Base-by-base conservation (phyloP, 495 filamentous ascomycete species). In the Aspergillus ellipticus region DNA sequence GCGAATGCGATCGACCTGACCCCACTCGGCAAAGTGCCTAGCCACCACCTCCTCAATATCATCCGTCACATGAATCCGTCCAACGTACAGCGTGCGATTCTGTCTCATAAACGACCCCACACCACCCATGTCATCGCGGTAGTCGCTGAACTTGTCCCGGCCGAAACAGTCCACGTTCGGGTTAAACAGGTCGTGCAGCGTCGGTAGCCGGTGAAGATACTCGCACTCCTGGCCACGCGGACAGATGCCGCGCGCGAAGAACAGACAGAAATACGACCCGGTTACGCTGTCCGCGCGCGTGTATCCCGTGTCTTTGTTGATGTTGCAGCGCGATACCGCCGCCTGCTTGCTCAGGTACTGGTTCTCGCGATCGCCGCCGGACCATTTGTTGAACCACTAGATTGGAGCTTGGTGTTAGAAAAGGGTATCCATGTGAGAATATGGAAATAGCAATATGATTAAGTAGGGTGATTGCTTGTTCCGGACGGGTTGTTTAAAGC, bases 21-120 rank as follows among this genome's bases (percentile, higher is more conserved):
- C 94, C 90, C 91, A 98, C 72, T 97, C 93, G 2, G 88, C 83
- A 59, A 97, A 96, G 69, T 97, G 92, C 10, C 94, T 79, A 28
- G 92, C 85, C 2, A 96, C 92, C n/a, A 97, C 82, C 70, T 98
- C 94, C 67, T 97, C 92, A 57, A 97, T 97, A 66, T 96, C 93
- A 70, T 97, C 93, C n/a, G 85, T 92, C 17, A 96, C 93, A 66
- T 96, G 89, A 57, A 97, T 96, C 7, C 28, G 15, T 3, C 45
- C 45, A 15, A 48, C 45, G 13, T 48, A 48, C 5, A 48, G 24
- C 6, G 45, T 48, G 11, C 45, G 13, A 29, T 48, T 48, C 45
- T 48, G 45, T 6, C 45, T 13, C 45, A 28, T n/a, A 17, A 48
- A 48, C 15, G 22, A 28, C 6, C 45, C 45, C 22, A 48, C 45